Percentiles rank a stretch among this genome's conserved stretches.
phyloP scores from a whole-genome alignment of 163 green algal species.

The Coccomyxa subellipsoidea region DNA sequence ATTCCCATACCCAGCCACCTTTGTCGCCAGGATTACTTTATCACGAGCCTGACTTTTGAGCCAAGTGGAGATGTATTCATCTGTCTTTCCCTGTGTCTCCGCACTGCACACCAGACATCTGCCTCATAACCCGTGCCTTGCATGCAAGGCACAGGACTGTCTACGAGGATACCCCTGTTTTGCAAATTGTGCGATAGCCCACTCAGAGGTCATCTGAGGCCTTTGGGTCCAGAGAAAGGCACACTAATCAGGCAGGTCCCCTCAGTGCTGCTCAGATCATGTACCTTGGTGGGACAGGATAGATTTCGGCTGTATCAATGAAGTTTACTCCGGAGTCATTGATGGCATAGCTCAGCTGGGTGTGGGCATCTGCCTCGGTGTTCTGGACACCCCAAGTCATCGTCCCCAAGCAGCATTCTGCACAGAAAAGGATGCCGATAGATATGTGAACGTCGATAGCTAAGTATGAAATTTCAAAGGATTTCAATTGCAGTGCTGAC shows the following conservation, averaged over 20 bases:
- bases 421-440: no score
- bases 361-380: constrained; percentile 61
- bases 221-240: no score
- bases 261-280: no score
- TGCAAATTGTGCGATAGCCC: no score
- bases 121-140: not conserved
- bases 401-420: constrained; percentile 62
- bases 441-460: not conserved
- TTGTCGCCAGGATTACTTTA: constrained; percentile 70
- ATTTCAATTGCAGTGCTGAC: not conserved
- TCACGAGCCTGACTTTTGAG: constrained; percentile 50
- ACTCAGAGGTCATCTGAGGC: no score
- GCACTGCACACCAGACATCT: not conserved
- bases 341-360: constrained; percentile 48
- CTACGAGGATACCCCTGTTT: no score
- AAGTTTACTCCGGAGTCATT: constrained; percentile 70
- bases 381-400: constrained; percentile 75
- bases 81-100: constrained; percentile 46
- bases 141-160: not conserved
- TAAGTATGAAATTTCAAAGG: not conserved
- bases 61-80: constrained; percentile 74
- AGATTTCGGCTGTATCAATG: constrained; percentile 83
- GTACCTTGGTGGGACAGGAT: not conserved
- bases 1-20: constrained; percentile 55
- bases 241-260: no score